These are phyloP conservation scores for Sphagnum tenellum DNA, from an alignment of 225 moss, liverwort and hornwort species.

Conservation along the genomic window DNA sequence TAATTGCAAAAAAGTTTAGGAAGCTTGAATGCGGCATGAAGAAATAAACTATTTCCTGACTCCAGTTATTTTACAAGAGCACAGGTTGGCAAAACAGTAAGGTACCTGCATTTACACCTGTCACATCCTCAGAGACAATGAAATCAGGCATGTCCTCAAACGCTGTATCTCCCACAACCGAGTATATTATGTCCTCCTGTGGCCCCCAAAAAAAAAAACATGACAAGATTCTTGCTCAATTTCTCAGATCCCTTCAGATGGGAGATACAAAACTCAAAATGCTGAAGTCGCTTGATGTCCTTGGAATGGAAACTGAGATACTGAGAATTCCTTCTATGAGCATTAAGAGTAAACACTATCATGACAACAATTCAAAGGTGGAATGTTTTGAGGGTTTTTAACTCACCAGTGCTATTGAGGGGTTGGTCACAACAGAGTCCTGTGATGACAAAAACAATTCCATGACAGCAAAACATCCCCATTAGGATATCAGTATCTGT, in stretches of 20 bases:
- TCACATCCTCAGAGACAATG: slow-evolving; percentile 80
- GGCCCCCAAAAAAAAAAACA: not conserved
- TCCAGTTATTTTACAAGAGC: not conserved
- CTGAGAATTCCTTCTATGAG: not conserved
- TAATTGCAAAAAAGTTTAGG: not conserved
- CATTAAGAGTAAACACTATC: not conserved
- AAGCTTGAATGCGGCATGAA: not conserved
- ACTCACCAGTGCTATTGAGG: slow-evolving; percentile 76
- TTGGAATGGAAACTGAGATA: not conserved
- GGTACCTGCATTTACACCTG: slow-evolving; percentile 92
- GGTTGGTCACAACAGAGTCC: slow-evolving; percentile 99
- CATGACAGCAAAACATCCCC: not conserved
- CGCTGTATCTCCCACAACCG: slow-evolving; percentile 55
- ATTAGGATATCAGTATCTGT: not conserved
- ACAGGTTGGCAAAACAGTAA: not conserved
- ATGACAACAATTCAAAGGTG: not conserved
- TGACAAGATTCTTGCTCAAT: not conserved
- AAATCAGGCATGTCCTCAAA: slow-evolving; percentile 85
- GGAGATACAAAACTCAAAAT: too few species aligned
- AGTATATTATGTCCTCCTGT: slow-evolving; percentile 75
- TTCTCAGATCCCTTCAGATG: too few species aligned
- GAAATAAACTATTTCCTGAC: not conserved
- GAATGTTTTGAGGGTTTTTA: not conserved
- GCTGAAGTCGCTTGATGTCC: too few species aligned
- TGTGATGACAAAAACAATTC: slow-evolving; percentile 18